phyloP scores from a whole-genome alignment of 495 filamentous ascomycete genomes.

The Emericellopsis terricola region DNA sequence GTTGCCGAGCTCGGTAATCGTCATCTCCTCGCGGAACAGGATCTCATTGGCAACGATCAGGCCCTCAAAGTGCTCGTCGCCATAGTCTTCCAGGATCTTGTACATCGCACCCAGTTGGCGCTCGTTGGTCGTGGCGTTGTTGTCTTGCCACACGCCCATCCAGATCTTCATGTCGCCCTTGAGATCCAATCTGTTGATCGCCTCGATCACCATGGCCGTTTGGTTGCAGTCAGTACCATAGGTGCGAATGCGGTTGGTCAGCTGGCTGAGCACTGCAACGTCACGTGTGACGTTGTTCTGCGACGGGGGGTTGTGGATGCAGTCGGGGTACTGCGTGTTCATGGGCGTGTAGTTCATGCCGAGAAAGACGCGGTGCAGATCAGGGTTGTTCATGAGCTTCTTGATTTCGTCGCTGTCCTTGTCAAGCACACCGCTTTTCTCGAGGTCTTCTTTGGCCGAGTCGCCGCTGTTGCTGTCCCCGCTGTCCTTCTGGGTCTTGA shows the following conservation, averaged over 20 bases:
- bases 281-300: slow-evolving; percentile 94
- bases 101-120: slow-evolving; percentile 73
- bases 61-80: slow-evolving; percentile 53
- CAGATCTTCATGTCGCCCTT: slow-evolving; percentile 68
- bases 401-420: slow-evolving; percentile 68
- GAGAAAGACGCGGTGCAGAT: slow-evolving; percentile 85
- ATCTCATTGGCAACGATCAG: slow-evolving; percentile 92
- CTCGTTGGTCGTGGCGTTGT: slow-evolving; percentile 63
- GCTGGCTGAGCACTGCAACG: slow-evolving; percentile 74
- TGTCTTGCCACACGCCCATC: slow-evolving; percentile 89
- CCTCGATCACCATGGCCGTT: slow-evolving; percentile 81
- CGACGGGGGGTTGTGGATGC: slow-evolving; percentile 54
- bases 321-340: slow-evolving; percentile 79
- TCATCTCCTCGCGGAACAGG: slow-evolving; percentile 62
- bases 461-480: slow-evolving; percentile 3
- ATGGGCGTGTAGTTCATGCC: slow-evolving; percentile 95
- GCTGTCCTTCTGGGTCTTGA: slow-evolving; percentile 19
- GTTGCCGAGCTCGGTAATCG: slow-evolving; percentile 38
- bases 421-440: slow-evolving; percentile 46
- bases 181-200: slow-evolving; percentile 55
- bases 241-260: slow-evolving; percentile 76
- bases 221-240: slow-evolving; percentile 98
- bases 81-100: slow-evolving; percentile 52
- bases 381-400: slow-evolving; percentile 54
- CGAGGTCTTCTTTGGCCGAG: slow-evolving; percentile 21